Evolutionary conservation across 495 filamentous ascomycete genomes (phyloP).

Genomic region (Neurospora sp.): DNA sequence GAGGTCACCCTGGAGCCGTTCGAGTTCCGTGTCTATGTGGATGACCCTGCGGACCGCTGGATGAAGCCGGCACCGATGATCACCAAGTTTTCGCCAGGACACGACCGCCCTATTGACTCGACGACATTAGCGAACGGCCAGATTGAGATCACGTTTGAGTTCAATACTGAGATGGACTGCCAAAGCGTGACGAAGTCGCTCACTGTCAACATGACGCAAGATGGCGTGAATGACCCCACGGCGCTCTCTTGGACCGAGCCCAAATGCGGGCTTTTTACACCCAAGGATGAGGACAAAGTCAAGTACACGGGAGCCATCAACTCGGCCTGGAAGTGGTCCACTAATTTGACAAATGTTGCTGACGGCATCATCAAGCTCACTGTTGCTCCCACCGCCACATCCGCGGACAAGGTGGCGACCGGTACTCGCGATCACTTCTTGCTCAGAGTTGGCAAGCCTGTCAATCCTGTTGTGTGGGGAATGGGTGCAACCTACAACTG

Average conservation of each 20-base stretch:
- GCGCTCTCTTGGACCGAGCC: constrained; percentile 36
- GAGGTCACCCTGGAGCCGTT: constrained; percentile 45
- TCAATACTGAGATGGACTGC: constrained; percentile 56
- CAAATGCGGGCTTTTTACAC: constrained; percentile 21
- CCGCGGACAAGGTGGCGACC: constrained; percentile 28
- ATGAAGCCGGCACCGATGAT: constrained; percentile 51
- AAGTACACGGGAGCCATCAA: constrained; percentile 37
- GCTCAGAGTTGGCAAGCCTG: constrained; percentile 37
- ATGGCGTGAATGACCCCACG: constrained; percentile 2
- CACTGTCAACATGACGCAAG: constrained; percentile 10
- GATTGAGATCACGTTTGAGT: constrained; percentile 43
- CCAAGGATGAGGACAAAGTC: neutral
- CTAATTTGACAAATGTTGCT: constrained; percentile 46
- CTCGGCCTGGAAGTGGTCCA: constrained; percentile 44
- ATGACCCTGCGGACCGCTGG: constrained; percentile 34
- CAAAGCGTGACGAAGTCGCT: constrained; percentile 40
- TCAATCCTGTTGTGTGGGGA: constrained; percentile 51
- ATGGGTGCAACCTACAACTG: constrained; percentile 48
- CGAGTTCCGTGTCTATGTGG: constrained; percentile 54
- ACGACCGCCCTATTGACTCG: constrained; percentile 50
- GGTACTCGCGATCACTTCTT: constrained; percentile 44
- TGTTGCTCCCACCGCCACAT: constrained; percentile 43
- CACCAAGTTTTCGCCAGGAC: constrained; percentile 54
- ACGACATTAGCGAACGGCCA: constrained; percentile 23
- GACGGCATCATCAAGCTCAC: constrained; percentile 59